A percentile compares a stretch with the other conserved stretches of the same genome.
Conservation (phyloP, 371 early-diverging fungal genomes). For the Actinomortierella ambigua region DNA sequence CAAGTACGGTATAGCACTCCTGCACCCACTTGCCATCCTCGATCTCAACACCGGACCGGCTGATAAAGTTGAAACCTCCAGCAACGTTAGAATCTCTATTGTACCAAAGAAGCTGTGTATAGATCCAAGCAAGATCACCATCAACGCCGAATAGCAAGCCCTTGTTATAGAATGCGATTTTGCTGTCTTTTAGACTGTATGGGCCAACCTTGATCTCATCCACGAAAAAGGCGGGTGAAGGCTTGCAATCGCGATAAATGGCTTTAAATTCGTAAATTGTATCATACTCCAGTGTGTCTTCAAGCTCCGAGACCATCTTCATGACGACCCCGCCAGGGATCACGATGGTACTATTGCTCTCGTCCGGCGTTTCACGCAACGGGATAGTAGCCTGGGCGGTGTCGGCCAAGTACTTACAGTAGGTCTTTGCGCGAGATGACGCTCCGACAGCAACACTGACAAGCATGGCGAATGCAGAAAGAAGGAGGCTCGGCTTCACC, state of each 20-base stretch:
- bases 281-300: neutral
- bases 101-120: too few relatives aligned
- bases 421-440: constrained; percentile 14
- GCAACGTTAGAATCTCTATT: constrained; percentile 10
- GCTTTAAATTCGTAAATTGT: constrained; percentile 12
- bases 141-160: constrained; percentile 17
- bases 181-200: neutral
- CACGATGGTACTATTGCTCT: constrained; percentile 9
- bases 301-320: constrained; percentile 22
- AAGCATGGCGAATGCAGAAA: constrained; percentile 8
- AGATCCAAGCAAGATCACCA: constrained; percentile 9
- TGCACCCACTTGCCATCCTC: constrained; percentile 11
- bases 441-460: constrained; percentile 5
- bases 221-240: constrained; percentile 13
- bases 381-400: too few relatives aligned
- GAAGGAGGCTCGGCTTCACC: constrained; percentile 1
- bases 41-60: constrained; percentile 11
- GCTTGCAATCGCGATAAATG: constrained; percentile 8
- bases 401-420: constrained; percentile 9
- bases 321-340: constrained; percentile 12
- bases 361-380: too few relatives aligned
- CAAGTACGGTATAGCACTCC: constrained; percentile 13
- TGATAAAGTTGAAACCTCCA: constrained; percentile 6
- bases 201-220: constrained; percentile 20
- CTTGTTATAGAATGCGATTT: constrained; percentile 15